phyloP scores from a whole-genome alignment of 2,329 filamentous ascomycete species.

The Erysiphe neolycopersici region DNA sequence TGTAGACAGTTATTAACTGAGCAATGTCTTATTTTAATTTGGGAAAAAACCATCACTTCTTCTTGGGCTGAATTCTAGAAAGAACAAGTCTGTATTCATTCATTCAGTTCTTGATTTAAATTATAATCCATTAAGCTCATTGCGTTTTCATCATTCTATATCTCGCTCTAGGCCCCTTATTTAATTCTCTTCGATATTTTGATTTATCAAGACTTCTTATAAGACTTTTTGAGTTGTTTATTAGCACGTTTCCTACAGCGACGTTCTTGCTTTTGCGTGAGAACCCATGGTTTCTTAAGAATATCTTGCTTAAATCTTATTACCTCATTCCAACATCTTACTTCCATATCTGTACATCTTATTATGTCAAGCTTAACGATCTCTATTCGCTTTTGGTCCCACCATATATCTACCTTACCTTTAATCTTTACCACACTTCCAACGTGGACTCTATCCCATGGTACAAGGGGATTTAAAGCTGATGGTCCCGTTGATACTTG shows the following conservation, averaged over 20 bases:
- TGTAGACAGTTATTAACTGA: no score
- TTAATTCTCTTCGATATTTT: no score
- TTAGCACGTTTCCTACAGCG: conserved; percentile 14
- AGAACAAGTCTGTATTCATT: no score
- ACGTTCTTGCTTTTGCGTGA: conserved; percentile 22
- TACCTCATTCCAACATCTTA: conserved; percentile 30
- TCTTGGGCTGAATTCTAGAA: no score
- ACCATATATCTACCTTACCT: conserved; percentile 22
- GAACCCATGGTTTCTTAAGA: conserved; percentile 26
- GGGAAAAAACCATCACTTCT: no score
- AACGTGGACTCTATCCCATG: conserved; percentile 17
- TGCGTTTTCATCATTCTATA: no score
- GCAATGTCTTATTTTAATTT: no score
- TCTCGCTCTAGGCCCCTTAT: no score
- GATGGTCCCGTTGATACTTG: conserved; percentile 24
- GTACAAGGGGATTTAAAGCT: conserved; percentile 6
- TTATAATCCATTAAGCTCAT: no score
- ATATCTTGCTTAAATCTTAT: conserved; percentile 22
- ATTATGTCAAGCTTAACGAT: conserved; percentile 24
- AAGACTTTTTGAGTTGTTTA: not conserved
- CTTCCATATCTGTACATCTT: conserved; percentile 26
- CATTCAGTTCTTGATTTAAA: no score
- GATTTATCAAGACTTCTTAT: not conserved
- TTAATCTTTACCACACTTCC: conserved; percentile 30
- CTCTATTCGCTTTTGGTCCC: conserved; percentile 23